phyloP scores from a whole-genome alignment of 176 grass and related monocot genomes.

The Triticum dicoccoides region DNA sequence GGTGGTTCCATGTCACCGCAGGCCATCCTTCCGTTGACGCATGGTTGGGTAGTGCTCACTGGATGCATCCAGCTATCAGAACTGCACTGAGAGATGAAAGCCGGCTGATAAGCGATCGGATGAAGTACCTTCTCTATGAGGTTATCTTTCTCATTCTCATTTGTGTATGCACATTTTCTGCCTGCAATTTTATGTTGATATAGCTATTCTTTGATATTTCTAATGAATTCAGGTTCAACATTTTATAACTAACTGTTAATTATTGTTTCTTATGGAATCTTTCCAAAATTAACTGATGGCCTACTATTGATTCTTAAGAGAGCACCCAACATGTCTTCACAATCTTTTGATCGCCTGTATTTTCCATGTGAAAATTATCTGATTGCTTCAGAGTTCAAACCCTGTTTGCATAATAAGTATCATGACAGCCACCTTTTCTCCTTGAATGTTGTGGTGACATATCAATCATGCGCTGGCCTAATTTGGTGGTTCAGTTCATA shows the following conservation, averaged over 20 bases:
- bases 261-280: not conserved
- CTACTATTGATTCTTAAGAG: not conserved
- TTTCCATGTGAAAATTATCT: constrained; percentile 1
- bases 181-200: not conserved
- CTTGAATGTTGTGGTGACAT: not conserved
- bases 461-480: constrained; percentile 5
- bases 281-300: not conserved
- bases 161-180: not conserved
- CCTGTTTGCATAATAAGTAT: not conserved
- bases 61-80: constrained; percentile 93
- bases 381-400: not conserved
- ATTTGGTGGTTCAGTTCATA: not conserved
- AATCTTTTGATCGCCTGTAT: not conserved
- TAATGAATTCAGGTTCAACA: no score
- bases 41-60: constrained; percentile 83
- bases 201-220: not conserved
- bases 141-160: constrained; percentile 42
- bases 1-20: constrained; percentile 91
- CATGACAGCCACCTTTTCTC: not conserved
- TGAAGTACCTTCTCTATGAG: constrained; percentile 98
- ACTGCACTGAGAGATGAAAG: constrained; percentile 88
- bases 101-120: constrained; percentile 84
- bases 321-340: not conserved
- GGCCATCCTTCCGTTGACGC: constrained; percentile 56
- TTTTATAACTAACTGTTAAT: no score